Evolutionary conservation across 2,329 filamentous ascomycete species (phyloP).

Genomic region (Fonsecaea monophora): DNA sequence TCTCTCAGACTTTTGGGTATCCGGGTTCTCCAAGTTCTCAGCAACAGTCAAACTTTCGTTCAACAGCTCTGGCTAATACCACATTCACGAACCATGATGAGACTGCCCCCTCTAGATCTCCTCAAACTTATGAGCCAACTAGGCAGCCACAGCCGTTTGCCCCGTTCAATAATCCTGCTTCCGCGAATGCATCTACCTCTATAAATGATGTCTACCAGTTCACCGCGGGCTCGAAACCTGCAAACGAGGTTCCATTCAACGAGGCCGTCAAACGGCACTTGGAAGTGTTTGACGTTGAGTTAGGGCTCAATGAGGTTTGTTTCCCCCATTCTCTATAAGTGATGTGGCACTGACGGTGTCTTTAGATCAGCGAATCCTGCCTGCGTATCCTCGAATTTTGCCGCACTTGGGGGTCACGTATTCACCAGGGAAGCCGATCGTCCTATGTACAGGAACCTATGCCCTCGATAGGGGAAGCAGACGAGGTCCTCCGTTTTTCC

Average conservation of each 20-base stretch:
- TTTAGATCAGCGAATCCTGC: slow-evolving; percentile 54
- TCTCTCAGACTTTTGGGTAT: slow-evolving; percentile 48
- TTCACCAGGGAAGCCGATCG: slow-evolving; percentile 54
- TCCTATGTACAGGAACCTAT: slow-evolving; percentile 52
- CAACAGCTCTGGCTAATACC: slow-evolving; percentile 40
- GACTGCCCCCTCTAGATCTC: slow-evolving; percentile 19
- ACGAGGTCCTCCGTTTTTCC: slow-evolving; percentile 55
- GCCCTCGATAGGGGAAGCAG: slow-evolving; percentile 53
- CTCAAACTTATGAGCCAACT: slow-evolving; percentile 25
- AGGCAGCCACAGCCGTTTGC: slow-evolving; percentile 20
- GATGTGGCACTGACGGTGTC: slow-evolving; percentile 16
- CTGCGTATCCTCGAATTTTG: slow-evolving; percentile 55
- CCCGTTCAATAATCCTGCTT: slow-evolving; percentile 5
- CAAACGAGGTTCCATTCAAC: slow-evolving; percentile 45
- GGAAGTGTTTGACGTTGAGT: slow-evolving; percentile 66
- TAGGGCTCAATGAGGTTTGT: slow-evolving; percentile 56
- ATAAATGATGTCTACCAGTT: slow-evolving; percentile 33
- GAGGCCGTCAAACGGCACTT: slow-evolving; percentile 68
- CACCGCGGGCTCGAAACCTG: slow-evolving; percentile 27
- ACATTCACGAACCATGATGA: slow-evolving; percentile 31
- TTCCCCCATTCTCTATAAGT: slow-evolving; percentile 12
- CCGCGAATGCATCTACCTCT: slow-evolving; percentile 13
- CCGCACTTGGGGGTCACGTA: slow-evolving; percentile 50
- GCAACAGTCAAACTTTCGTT: slow-evolving; percentile 45
- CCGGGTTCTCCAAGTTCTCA: slow-evolving; percentile 51